Evolutionary conservation across 2,329 filamentous ascomycete species (phyloP), one percentile per base, ranked within the genome.

Genomic region (Aspergillus sp.): DNA sequence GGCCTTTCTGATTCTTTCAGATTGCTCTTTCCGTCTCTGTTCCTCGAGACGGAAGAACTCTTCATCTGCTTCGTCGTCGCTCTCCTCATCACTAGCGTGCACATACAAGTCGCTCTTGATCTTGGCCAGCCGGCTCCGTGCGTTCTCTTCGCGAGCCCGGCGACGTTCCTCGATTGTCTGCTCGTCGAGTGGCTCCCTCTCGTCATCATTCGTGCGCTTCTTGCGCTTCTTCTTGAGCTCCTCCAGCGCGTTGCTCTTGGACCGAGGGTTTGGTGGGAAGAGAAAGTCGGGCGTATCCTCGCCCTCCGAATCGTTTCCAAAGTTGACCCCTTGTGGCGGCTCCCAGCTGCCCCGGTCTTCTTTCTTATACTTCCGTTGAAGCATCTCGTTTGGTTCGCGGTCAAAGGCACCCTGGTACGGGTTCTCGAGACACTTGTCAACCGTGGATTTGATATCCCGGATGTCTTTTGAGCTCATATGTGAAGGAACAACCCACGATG

Each of bases 41-140:
- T 87, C 85, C 72, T 97, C 92, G 14, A 83, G 80, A 2, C 81
- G 85, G 71, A 93, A 97, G 72, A 97, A 97, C 17, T 82, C 84
- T 19, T 68, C 77, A 71, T 89, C 83, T 52, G 84, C 82, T 44
- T 91, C 90, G 31, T 82, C 85, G 64, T 96, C 91, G n/a, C 82
- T 87, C 61, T 96, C 91, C 49, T 97, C 94, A 67, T 97, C 94
- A 60, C 88, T 91, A 34, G 87, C 86, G 53, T 88, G 83, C 47
- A 99, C 88, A 63, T 86, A 93, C 36, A 93, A 73, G 20, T 87
- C 86, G 63, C 89, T 95, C 78, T 97, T 97, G 74, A 94, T 88
- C 67, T 88, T 88, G 29, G 79, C 78, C 45, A 85, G 81, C 71
- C 91, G 91, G 64, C 92, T 90, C n/a, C 83, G 76, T 59, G 96